A percentile compares a stretch with the other conserved stretches of the same genome.
Conservation (phyloP, 192 early-diverging fungal genomes). For the Coemansia sp. region DNA sequence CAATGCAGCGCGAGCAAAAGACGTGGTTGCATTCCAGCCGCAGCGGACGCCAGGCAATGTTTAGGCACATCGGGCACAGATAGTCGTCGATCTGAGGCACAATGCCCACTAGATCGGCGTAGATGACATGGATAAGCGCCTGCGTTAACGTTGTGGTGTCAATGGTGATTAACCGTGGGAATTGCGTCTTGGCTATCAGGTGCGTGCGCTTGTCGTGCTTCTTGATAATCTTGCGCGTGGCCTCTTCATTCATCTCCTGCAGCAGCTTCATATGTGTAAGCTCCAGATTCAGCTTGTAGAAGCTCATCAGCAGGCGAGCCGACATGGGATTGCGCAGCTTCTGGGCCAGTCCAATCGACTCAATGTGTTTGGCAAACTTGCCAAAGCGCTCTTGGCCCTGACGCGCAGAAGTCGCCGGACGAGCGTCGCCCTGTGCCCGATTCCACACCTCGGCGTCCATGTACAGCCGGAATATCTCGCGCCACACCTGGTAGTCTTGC, state of each 20-base stretch:
- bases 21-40: slow-evolving; percentile 70
- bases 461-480: slow-evolving; percentile 66
- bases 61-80: slow-evolving; percentile 73
- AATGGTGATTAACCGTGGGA: slow-evolving; percentile 38
- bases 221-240: slow-evolving; percentile 80
- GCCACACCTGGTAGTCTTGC: slow-evolving; percentile 69
- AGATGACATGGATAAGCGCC: slow-evolving; percentile 59
- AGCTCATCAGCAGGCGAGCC: slow-evolving; percentile 38
- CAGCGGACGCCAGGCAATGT: slow-evolving; percentile 73
- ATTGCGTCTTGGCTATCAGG: slow-evolving; percentile 52
- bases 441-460: slow-evolving; percentile 68
- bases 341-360: slow-evolving; percentile 27
- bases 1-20: slow-evolving; percentile 75
- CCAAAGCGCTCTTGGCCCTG: slow-evolving; percentile 62
- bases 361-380: slow-evolving; percentile 47
- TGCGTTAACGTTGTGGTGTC: slow-evolving; percentile 46
- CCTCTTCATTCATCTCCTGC: slow-evolving; percentile 69
- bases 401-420: slow-evolving; percentile 53
- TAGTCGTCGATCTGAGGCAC: slow-evolving; percentile 81
- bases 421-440: slow-evolving; percentile 57
- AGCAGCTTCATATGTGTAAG: slow-evolving; percentile 67
- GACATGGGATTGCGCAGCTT: slow-evolving; percentile 33
- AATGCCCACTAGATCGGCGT: slow-evolving; percentile 60
- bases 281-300: slow-evolving; percentile 63
- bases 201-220: slow-evolving; percentile 86